Evolutionary conservation across 1,139 yeast genomes (phyloP).

Genomic region (Hanseniaspora uvarum): DNA sequence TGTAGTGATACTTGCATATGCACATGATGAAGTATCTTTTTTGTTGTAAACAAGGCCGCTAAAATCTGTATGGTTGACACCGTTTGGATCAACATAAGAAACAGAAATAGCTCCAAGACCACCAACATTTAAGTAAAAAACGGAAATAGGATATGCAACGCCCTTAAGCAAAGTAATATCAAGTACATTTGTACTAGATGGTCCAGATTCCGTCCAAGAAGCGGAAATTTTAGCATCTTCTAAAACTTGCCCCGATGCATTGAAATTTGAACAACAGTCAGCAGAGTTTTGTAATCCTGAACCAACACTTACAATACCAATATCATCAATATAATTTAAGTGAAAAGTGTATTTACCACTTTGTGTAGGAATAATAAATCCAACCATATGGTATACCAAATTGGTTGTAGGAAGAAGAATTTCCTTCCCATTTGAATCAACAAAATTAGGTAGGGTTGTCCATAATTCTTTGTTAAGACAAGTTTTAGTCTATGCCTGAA

Average conservation of each 20-base stretch:
- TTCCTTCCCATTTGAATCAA: background rate
- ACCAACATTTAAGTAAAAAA: conserved; percentile 21
- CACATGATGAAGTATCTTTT: background rate
- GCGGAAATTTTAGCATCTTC: background rate
- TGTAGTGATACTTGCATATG: background rate
- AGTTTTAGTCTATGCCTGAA: too few species aligned
- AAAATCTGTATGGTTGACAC: conserved; percentile 17
- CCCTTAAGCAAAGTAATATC: background rate
- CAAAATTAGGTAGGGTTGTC: background rate
- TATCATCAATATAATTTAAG: conserved; percentile 27
- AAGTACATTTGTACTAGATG: conserved; percentile 5
- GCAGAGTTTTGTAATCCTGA: conserved; percentile 59
- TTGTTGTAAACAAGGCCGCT: background rate
- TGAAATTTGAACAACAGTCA: conserved; percentile 16
- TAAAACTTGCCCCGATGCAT: background rate
- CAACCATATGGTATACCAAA: conserved; percentile 19
- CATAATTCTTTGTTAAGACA: too few species aligned
- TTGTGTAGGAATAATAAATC: conserved; percentile 18
- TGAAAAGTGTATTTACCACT: conserved; percentile 19
- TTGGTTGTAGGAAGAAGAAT: background rate
- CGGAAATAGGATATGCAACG: conserved; percentile 21
- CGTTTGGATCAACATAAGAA: conserved; percentile 20
- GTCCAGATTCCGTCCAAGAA: background rate
- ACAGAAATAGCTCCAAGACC: conserved; percentile 20
- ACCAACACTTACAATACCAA: conserved; percentile 96